phyloP scores from a whole-genome alignment of 108 stramenopile genomes.

The Cylindrotheca closterium region DNA sequence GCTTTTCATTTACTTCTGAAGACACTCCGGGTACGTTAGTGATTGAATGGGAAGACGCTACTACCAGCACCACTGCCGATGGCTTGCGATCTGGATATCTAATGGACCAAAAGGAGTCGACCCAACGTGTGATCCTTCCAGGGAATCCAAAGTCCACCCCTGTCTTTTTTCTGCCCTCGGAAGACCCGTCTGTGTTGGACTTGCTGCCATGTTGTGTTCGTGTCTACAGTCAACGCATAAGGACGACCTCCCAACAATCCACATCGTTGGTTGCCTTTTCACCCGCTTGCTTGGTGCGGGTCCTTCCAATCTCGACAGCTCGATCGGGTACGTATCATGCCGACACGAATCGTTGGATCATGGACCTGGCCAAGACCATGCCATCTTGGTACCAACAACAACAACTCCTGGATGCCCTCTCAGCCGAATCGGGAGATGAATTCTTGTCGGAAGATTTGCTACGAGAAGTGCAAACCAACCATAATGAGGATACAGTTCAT shows the following conservation, averaged over 20 bases:
- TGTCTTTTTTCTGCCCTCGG: conserved; percentile 24
- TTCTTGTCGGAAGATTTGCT: conserved; percentile 9
- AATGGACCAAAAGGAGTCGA: background rate
- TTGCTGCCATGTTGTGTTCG: conserved; percentile 24
- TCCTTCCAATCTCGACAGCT: conserved; percentile 19
- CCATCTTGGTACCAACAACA: background rate
- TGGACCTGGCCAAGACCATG: background rate
- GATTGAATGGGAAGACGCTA: background rate
- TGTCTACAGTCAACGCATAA: conserved; percentile 8
- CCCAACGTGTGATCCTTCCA: background rate
- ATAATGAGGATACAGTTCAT: conserved; percentile 33
- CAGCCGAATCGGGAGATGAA: conserved; percentile 14
- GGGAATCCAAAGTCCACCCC: conserved; percentile 1
- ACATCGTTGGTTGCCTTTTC: background rate
- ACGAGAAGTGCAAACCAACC: conserved; percentile 30
- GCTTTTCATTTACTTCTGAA: background rate
- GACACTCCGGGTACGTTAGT: background rate
- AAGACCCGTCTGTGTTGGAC: conserved; percentile 24
- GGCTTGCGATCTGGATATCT: background rate
- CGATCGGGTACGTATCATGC: background rate
- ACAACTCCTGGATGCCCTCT: conserved; percentile 5
- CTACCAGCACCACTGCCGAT: background rate
- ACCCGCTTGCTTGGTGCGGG: conserved; percentile 22
- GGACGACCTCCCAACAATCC: background rate
- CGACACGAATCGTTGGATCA: background rate